phyloP scores from a whole-genome alignment of 2,329 filamentous ascomycete genomes.

The Botrytis fragariae region DNA sequence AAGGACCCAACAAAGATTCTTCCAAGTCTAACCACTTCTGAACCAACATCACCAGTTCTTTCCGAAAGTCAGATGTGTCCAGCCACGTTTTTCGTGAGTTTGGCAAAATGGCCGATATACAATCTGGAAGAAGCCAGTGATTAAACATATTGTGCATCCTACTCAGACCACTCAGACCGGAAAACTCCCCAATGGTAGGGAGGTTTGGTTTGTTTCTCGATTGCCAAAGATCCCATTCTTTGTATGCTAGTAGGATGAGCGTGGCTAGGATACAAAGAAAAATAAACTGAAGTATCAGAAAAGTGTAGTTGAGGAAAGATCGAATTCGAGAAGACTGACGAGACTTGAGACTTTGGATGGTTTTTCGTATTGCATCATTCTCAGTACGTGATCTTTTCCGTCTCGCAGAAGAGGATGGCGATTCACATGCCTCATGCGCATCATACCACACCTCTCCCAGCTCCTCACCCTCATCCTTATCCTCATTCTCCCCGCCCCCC shows the following conservation, averaged over 20 bases:
- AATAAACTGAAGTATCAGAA: slow-evolving; percentile 5
- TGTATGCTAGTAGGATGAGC: not conserved
- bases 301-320: slow-evolving; percentile 7
- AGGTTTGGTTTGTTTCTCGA: not conserved
- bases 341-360: not conserved
- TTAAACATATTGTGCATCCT: not conserved
- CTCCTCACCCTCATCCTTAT: not conserved
- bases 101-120: not conserved
- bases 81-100: slow-evolving; percentile 7
- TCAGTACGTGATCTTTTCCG: not conserved
- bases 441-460: slow-evolving; percentile 2
- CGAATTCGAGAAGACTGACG: not conserved
- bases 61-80: not conserved
- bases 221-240: not conserved
- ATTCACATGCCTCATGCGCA: not conserved
- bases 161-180: not conserved
- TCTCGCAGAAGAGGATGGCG: not conserved
- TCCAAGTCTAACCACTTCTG: slow-evolving; percentile 17
- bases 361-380: not conserved
- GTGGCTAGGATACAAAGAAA: not conserved
- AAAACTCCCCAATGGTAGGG: slow-evolving; percentile 1
- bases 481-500: not conserved
- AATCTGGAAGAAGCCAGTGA: slow-evolving; percentile 6
- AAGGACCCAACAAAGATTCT: not conserved
- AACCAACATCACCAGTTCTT: not conserved